Evolutionary conservation across 805 yeast species (phyloP).

Genomic region (Wickerhamiella brachini): DNA sequence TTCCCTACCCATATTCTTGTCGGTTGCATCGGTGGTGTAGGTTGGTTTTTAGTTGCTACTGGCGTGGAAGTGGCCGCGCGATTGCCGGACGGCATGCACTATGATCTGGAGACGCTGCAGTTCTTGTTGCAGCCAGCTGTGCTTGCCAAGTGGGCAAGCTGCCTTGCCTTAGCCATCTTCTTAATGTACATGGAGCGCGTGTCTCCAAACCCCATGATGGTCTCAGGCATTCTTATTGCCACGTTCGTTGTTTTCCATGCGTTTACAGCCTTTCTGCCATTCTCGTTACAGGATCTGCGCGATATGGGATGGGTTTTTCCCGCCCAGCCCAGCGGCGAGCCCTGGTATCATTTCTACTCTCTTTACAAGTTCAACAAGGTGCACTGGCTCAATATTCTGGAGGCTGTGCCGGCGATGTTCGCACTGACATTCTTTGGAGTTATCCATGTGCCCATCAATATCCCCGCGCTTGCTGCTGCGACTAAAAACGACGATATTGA

Average conservation of each 20-base stretch:
- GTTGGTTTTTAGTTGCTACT: slow-evolving; percentile 78
- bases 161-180: slow-evolving; percentile 46
- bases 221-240: slow-evolving; percentile 66
- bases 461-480: slow-evolving; percentile 91
- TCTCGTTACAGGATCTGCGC: slow-evolving; percentile 50
- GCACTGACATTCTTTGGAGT: slow-evolving; percentile 94
- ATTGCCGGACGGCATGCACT: slow-evolving; percentile 57
- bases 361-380: slow-evolving; percentile 56
- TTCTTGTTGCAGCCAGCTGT: slow-evolving; percentile 33
- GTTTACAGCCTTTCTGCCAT: slow-evolving; percentile 51
- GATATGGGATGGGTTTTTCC: slow-evolving; percentile 75
- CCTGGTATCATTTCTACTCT: slow-evolving; percentile 80
- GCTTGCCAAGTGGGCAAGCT: slow-evolving; percentile 57
- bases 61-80: slow-evolving; percentile 87
- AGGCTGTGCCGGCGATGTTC: slow-evolving; percentile 80
- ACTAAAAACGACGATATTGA: slow-evolving; percentile 66
- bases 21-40: slow-evolving; percentile 98
- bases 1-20: slow-evolving; percentile 93
- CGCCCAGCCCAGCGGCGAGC: slow-evolving; percentile 47
- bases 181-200: slow-evolving; percentile 50
- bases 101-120: slow-evolving; percentile 37
- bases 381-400: slow-evolving; percentile 56
- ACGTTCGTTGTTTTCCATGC: slow-evolving; percentile 61
- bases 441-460: slow-evolving; percentile 92
- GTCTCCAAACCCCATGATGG: slow-evolving; percentile 52